These are phyloP conservation scores for Venturia asperata DNA, from an alignment of 2,329 filamentous ascomycete genomes.

Conservation along the genomic window DNA sequence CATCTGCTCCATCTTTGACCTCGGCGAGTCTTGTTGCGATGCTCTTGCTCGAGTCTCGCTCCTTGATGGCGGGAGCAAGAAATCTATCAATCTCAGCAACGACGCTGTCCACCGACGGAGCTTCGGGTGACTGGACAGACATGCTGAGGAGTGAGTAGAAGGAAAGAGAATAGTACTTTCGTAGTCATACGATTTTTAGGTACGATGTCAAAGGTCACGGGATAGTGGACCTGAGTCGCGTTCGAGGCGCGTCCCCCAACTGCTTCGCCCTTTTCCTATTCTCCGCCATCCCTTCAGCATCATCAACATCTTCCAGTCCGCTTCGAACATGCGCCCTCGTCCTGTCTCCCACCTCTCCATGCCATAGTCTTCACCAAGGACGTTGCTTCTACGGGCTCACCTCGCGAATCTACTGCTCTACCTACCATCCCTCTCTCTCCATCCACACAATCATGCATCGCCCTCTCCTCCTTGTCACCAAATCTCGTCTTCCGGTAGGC, in stretches of 20 bases:
- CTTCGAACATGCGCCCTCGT: neutral
- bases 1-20: slow-evolving; percentile 13
- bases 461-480: slow-evolving; percentile 77
- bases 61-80: slow-evolving; percentile 13
- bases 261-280: neutral
- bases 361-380: neutral
- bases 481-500: slow-evolving; percentile 56
- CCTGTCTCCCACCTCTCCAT: neutral
- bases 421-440: slow-evolving; percentile 19
- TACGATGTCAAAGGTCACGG: neutral
- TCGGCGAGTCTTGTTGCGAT: slow-evolving; percentile 16
- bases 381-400: slow-evolving; percentile 3
- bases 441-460: slow-evolving; percentile 50
- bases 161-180: neutral
- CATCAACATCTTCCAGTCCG: neutral
- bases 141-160: neutral
- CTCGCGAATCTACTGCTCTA: slow-evolving; percentile 1
- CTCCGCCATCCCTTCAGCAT: neutral
- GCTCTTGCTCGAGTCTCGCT: slow-evolving; percentile 10
- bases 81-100: slow-evolving; percentile 10
- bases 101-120: slow-evolving; percentile 2
- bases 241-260: neutral
- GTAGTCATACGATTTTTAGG: neutral
- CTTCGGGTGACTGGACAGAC: neutral
- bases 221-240: neutral